Evolutionary conservation across 768 basidiomycete genomes (phyloP).

Genomic region (Phylloporus rhodoxanthus): DNA sequence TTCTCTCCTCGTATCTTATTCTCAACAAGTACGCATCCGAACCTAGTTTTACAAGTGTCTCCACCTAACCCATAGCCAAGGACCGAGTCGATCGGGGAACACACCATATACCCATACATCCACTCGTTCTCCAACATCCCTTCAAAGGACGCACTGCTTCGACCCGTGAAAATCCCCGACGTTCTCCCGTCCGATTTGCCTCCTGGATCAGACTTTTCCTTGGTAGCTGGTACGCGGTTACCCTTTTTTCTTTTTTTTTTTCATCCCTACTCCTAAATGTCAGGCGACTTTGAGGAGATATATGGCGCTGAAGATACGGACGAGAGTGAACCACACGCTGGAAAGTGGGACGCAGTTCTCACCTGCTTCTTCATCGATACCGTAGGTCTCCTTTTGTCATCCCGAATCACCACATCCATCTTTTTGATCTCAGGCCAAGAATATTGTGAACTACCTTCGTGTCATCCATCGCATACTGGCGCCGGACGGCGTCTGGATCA

Average conservation of each 20-base stretch:
- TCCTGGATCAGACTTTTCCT: constrained; percentile 60
- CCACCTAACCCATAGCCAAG: constrained; percentile 27
- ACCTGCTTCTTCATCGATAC: constrained; percentile 99
- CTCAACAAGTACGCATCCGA: constrained; percentile 62
- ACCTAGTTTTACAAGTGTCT: not conserved
- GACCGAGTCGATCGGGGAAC: constrained; percentile 58
- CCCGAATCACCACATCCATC: not conserved
- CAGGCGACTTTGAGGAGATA: constrained; percentile 90
- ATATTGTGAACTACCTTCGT: constrained; percentile 86
- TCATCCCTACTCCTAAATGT: not conserved
- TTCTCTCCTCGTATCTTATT: constrained; percentile 82
- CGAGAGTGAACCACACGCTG: constrained; percentile 60
- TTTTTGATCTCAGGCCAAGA: constrained; percentile 61
- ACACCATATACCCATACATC: constrained; percentile 83
- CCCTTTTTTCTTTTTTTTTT: not conserved
- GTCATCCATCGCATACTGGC: constrained; percentile 78
- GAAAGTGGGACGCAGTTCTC: constrained; percentile 81
- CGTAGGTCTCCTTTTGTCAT: constrained; percentile 35
- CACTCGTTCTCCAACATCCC: constrained; percentile 88
- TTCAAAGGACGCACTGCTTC: constrained; percentile 54
- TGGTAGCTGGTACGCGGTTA: constrained; percentile 67
- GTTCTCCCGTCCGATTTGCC: constrained; percentile 73
- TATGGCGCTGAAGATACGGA: constrained; percentile 56
- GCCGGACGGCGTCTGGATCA: constrained; percentile 89
- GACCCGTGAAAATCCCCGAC: constrained; percentile 72